A percentile compares a stretch with the other conserved stretches of the same genome.
Evolutionary conservation across 169 alveolate genomes (phyloP).

Genomic region (Babesia bigemina): DNA sequence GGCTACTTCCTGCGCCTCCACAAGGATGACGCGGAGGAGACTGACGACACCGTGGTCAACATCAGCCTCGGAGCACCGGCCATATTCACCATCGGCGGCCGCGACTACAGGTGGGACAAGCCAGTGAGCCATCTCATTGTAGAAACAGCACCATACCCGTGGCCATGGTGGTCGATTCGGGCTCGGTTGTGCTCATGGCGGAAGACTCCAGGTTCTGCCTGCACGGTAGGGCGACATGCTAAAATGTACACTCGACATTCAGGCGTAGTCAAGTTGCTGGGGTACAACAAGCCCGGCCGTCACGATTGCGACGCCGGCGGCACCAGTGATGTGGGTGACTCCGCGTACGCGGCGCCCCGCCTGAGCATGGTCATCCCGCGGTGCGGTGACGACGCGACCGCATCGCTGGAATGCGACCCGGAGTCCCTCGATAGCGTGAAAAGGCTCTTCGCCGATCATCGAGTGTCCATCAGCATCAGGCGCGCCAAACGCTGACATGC

Average conservation of each 20-base stretch:
- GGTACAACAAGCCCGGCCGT: slow-evolving; percentile 47
- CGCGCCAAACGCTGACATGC: slow-evolving; percentile 31
- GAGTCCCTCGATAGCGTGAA: slow-evolving; percentile 3
- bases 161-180: slow-evolving; percentile 61
- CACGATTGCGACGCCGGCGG: not conserved
- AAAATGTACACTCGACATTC: not conserved
- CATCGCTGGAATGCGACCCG: slow-evolving; percentile 7
- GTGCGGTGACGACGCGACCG: slow-evolving; percentile 19
- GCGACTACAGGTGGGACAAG: slow-evolving; percentile 42
- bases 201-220: slow-evolving; percentile 54
- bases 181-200: slow-evolving; percentile 61
- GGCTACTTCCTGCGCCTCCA: slow-evolving; percentile 58
- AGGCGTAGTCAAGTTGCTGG: slow-evolving; percentile 55
- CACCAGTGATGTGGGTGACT: not conserved
- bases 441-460: not conserved
- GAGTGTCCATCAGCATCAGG: slow-evolving; percentile 66
- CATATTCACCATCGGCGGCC: slow-evolving; percentile 55
- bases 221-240: slow-evolving; percentile 39
- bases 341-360: slow-evolving; percentile 41
- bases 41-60: slow-evolving; percentile 62
- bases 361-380: slow-evolving; percentile 32
- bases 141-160: slow-evolving; percentile 46
- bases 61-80: slow-evolving; percentile 71
- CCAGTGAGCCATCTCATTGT: not conserved
- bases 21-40: slow-evolving; percentile 72